Conservation (phyloP, 805 yeast species). For the Sugiyamaella chiloensis region DNA sequence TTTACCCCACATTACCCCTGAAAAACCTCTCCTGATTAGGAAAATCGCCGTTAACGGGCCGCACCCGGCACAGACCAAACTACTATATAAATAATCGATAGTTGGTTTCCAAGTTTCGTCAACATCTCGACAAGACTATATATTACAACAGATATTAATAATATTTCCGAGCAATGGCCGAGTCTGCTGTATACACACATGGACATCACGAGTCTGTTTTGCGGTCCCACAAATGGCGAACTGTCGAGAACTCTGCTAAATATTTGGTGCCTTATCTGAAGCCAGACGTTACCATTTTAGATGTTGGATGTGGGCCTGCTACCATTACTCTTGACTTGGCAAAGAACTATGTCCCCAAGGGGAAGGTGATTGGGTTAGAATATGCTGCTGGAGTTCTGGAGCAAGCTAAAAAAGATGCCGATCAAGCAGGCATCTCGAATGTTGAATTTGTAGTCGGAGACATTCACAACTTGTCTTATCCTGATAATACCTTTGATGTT, state of each 20-base stretch:
- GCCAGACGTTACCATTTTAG: constrained; percentile 33
- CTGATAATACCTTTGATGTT: constrained; percentile 40
- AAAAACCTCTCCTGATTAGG: neutral
- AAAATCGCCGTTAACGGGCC: neutral
- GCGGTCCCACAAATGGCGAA: constrained; percentile 37
- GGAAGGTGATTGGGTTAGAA: constrained; percentile 36
- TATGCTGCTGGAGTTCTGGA: constrained; percentile 34
- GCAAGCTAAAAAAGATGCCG: constrained; percentile 25
- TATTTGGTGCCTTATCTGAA: constrained; percentile 33
- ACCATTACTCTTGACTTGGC: constrained; percentile 39
- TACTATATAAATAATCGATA: no score
- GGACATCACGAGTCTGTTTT: constrained; percentile 26
- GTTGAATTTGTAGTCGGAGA: constrained; percentile 34
- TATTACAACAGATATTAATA: no score
- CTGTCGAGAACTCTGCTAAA: constrained; percentile 32
- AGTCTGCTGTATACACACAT: constrained; percentile 21
- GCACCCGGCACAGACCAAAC: neutral
- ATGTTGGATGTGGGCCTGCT: constrained; percentile 46
- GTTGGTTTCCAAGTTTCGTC: no score
- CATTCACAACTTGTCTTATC: constrained; percentile 34
- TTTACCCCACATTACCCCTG: constrained; percentile 5
- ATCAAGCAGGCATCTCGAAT: constrained; percentile 14
- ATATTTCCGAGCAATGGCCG: neutral
- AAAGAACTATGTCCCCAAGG: constrained; percentile 31
- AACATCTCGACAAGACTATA: neutral